phyloP scores from a whole-genome alignment of 768 basidiomycete genomes.

The Tricholoma saponaceum region DNA sequence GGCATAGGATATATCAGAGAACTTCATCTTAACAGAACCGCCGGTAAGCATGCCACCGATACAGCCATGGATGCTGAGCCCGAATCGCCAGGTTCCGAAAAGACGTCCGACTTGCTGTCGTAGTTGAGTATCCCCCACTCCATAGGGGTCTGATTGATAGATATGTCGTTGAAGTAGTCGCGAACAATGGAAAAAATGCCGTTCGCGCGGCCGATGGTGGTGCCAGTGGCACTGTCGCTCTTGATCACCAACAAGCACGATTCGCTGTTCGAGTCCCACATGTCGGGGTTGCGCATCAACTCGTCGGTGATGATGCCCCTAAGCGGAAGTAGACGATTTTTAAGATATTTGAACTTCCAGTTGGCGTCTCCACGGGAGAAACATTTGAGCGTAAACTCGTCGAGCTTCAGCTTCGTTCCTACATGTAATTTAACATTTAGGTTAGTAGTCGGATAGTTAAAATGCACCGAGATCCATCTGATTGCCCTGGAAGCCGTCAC shows the following conservation, averaged over 20 bases:
- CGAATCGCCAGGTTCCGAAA: constrained; percentile 33
- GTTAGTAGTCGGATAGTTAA: constrained; percentile 17
- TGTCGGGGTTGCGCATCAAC: constrained; percentile 28
- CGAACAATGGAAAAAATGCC: constrained; percentile 32
- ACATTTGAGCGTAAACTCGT: constrained; percentile 13
- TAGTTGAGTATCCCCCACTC: constrained; percentile 26
- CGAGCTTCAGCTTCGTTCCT: constrained; percentile 12
- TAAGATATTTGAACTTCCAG: constrained; percentile 24
- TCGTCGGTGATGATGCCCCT: constrained; percentile 24
- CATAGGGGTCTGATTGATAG: constrained; percentile 23
- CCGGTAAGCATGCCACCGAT: too few species aligned
- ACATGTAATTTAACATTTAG: constrained; percentile 18
- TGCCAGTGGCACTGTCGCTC: constrained; percentile 28
- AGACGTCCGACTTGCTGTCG: constrained; percentile 23
- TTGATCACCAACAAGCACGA: constrained; percentile 32
- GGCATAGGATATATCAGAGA: constrained; percentile 31
- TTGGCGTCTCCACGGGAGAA: constrained; percentile 11
- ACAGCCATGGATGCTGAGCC: constrained; percentile 29
- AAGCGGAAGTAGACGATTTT: constrained; percentile 26
- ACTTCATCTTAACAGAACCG: too few species aligned
- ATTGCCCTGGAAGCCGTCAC: constrained; percentile 28
- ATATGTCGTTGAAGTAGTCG: constrained; percentile 21
- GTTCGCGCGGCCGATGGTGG: constrained; percentile 34
- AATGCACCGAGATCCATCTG: constrained; percentile 29
- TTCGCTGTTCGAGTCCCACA: constrained; percentile 24